Base-by-base conservation (phyloP, 1,139 yeast species). In the Saccharomyces hybrid region DNA sequence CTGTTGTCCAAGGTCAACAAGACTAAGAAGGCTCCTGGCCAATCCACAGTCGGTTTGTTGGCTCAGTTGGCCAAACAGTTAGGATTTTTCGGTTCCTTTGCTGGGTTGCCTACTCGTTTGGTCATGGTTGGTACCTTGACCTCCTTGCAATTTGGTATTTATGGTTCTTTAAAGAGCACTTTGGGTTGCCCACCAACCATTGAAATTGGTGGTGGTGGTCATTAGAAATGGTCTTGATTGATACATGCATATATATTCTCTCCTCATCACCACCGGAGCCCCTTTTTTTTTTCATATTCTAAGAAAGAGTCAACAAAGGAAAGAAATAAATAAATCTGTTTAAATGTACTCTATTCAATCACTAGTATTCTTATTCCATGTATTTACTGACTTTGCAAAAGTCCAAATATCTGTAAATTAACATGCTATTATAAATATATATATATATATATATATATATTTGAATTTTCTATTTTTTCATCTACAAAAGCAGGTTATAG, bases 1-100 rank as follows among this genome's bases (percentile, higher is more conserved):
- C 81, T 87, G 75, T 81, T 87, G 75, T 86, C 95, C 63, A 87
- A 87, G 83, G 93, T 86, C 63, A 87, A 87, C 87, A 86, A 86
- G 81, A 84, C 93, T 73, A 86, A 86, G 83, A 86, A 86, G 80
- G 91, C 91, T 70, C 91, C 91, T 78, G 95, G 95, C 75, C 93
- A 86, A 79, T 84, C 91, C 58, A 86, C 95, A 61, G 57, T 86
- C 62, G 90, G 91, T 75, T 80, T 86, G 75, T 81, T 86, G 73
- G 82, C 74, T 65, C 89, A 86, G 77, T 80, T 87, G 72, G 95
- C 93, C 68, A 80, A 80, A 72, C 89, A 86, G 78, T 82, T 86
- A 73, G 95, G 95, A 82, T 68, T 87, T 70, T 74, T 75, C 61
- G 95, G 95, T 73, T 86, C 95, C 57, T 87, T 86, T 76, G 82